These are phyloP conservation scores for Peltaster fructicola DNA, from an alignment of 2,329 filamentous ascomycete species.

Conservation along the genomic window DNA sequence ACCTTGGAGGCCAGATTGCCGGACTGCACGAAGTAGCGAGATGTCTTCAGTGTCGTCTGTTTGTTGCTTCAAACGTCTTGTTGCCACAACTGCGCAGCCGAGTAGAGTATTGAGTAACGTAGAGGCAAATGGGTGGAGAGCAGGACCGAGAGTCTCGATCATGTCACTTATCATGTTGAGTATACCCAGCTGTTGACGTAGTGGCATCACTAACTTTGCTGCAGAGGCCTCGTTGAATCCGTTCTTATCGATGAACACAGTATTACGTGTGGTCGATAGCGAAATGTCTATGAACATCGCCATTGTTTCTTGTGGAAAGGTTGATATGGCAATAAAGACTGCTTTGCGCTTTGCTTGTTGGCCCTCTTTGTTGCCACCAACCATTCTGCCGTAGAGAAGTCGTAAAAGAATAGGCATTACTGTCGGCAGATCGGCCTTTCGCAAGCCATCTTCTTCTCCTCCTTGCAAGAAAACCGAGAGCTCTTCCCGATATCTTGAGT, in stretches of 20 bases:
- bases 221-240: not conserved
- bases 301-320: slow-evolving; percentile 56
- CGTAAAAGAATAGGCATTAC: slow-evolving; percentile 77
- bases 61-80: slow-evolving; percentile 15
- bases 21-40: slow-evolving; percentile 48
- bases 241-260: not conserved
- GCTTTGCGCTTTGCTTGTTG: slow-evolving; percentile 60
- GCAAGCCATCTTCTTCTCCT: slow-evolving; percentile 47
- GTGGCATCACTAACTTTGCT: slow-evolving; percentile 4
- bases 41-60: slow-evolving; percentile 16
- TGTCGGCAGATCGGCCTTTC: slow-evolving; percentile 53
- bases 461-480: slow-evolving; percentile 67
- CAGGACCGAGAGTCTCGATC: slow-evolving; percentile 64
- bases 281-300: slow-evolving; percentile 70
- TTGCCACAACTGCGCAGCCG: slow-evolving; percentile 46
- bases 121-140: slow-evolving; percentile 48
- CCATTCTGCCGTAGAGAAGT: slow-evolving; percentile 74
- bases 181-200: slow-evolving; percentile 73
- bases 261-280: slow-evolving; percentile 37
- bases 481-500: slow-evolving; percentile 82
- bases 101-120: slow-evolving; percentile 60
- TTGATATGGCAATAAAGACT: slow-evolving; percentile 60
- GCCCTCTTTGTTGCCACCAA: slow-evolving; percentile 63
- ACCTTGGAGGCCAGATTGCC: slow-evolving; percentile 65
- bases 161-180: slow-evolving; percentile 82